Percentiles rank a stretch among this genome's conserved stretches.
These are phyloP conservation scores for Termitomyces sp. DNA, from an alignment of 768 basidiomycete species.

Conservation along the genomic window DNA sequence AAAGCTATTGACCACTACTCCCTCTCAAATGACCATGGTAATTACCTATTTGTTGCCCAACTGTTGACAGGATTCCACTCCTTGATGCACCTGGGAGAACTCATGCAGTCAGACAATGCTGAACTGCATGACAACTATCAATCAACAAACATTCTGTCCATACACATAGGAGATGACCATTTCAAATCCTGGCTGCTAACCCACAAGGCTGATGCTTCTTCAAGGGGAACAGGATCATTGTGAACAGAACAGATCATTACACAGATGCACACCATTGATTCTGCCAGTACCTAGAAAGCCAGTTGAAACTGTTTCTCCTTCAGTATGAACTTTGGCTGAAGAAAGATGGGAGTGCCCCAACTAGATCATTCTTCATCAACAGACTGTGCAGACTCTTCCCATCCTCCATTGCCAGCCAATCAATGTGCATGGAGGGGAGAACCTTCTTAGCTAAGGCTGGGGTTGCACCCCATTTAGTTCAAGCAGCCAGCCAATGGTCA, in stretches of 20 bases:
- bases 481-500: conserved; percentile 30
- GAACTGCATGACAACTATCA: conserved; percentile 5
- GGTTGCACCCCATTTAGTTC: conserved; percentile 23
- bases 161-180: neutral
- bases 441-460: conserved; percentile 27
- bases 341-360: conserved; percentile 7
- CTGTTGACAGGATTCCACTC: conserved; percentile 21
- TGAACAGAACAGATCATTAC: neutral
- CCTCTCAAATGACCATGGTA: conserved; percentile 12
- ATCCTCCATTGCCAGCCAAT: conserved; percentile 28
- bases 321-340: conserved; percentile 14
- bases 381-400: conserved; percentile 7
- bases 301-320: conserved; percentile 1
- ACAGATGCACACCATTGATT: conserved; percentile 1
- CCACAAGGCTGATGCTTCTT: conserved; percentile 21
- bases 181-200: conserved; percentile 10
- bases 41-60: conserved; percentile 25
- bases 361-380: conserved; percentile 13
- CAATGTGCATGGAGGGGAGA: conserved; percentile 32
- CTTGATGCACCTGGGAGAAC: conserved; percentile 24
- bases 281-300: neutral
- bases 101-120: conserved; percentile 19
- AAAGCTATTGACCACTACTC: neutral
- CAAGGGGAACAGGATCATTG: conserved; percentile 16
- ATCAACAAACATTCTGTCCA: neutral